These are phyloP conservation scores for Plectosphaerella cucumerina DNA, from an alignment of 2,329 filamentous ascomycete genomes.

Conservation along the genomic window DNA sequence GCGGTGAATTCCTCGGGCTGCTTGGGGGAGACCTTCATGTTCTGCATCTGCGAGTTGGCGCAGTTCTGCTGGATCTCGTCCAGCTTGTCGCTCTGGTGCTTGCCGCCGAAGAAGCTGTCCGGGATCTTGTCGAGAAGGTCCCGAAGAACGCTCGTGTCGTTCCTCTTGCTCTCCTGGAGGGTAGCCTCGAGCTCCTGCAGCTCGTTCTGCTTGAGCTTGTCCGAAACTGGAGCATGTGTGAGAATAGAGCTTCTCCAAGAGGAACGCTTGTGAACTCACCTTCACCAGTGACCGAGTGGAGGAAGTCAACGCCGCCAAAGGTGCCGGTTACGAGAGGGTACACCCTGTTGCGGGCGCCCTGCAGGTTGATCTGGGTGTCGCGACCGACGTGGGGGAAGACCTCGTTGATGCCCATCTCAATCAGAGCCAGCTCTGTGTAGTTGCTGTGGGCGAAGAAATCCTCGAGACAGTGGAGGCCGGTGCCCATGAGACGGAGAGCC, in stretches of 20 bases:
- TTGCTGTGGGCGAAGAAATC: conserved; percentile 94
- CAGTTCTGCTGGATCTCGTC: conserved; percentile 78
- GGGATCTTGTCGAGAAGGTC: conserved; percentile 80
- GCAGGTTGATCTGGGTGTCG: conserved; percentile 64
- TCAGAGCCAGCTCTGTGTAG: conserved; percentile 82
- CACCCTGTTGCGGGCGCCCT: conserved; percentile 57
- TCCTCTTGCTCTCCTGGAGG: conserved; percentile 59
- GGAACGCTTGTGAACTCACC: conserved; percentile 25
- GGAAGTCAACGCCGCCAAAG: conserved; percentile 91
- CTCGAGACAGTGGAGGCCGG: conserved; percentile 84
- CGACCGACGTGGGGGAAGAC: conserved; percentile 86
- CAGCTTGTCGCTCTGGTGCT: conserved; percentile 70
- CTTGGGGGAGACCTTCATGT: conserved; percentile 68
- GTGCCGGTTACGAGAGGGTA: conserved; percentile 87
- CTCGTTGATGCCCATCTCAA: conserved; percentile 76
- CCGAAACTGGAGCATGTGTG: conserved; percentile 55
- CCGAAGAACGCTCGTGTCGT: conserved; percentile 70
- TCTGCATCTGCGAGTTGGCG: conserved; percentile 68
- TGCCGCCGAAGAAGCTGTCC: conserved; percentile 70
- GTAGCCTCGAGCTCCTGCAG: conserved; percentile 85
- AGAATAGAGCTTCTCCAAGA: background rate
- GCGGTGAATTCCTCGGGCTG: conserved; percentile 79
- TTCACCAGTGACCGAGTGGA: conserved; percentile 78
- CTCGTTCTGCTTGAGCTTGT: conserved; percentile 89
- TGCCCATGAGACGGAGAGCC: conserved; percentile 80